Conservation (phyloP, 257 asterid species). For the Thymus quinquecostatus region DNA sequence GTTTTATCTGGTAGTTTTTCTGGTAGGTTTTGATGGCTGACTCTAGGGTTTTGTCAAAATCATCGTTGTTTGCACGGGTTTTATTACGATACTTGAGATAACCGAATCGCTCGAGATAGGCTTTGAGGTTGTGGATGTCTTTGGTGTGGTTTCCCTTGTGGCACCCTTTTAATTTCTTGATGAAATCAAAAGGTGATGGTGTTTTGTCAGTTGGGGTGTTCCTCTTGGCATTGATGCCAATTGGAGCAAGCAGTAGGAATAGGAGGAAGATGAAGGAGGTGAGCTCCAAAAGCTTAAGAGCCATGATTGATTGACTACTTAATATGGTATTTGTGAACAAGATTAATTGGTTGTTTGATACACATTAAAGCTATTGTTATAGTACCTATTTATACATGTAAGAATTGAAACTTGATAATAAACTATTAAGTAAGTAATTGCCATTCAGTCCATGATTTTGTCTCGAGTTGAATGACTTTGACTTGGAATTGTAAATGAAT, state of each 20-base stretch:
- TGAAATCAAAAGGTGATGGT: constrained; percentile 37
- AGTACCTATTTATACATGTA: neutral
- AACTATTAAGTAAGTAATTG: no score
- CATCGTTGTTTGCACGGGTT: constrained; percentile 20
- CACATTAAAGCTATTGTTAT: neutral
- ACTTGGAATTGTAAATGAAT: neutral
- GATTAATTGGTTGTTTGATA: neutral
- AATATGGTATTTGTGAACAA: neutral
- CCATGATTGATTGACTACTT: constrained; percentile 24
- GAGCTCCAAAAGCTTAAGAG: constrained; percentile 13
- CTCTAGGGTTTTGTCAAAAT: constrained; percentile 34
- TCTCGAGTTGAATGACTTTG: neutral
- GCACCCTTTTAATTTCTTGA: constrained; percentile 38
- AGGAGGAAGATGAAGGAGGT: neutral
- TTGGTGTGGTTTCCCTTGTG: constrained; percentile 38
- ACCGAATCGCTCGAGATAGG: constrained; percentile 39
- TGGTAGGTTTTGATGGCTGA: constrained; percentile 42
- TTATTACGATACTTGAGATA: constrained; percentile 28
- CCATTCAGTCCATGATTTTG: no score
- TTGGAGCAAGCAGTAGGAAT: neutral
- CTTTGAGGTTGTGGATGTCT: constrained; percentile 34
- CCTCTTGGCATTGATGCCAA: constrained; percentile 9
- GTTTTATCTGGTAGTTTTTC: constrained; percentile 30
- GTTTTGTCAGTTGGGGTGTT: neutral
- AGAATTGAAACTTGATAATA: neutral